Conservation (phyloP, 1,139 yeast genomes). For the Kurtzmaniella quercitrusa region DNA sequence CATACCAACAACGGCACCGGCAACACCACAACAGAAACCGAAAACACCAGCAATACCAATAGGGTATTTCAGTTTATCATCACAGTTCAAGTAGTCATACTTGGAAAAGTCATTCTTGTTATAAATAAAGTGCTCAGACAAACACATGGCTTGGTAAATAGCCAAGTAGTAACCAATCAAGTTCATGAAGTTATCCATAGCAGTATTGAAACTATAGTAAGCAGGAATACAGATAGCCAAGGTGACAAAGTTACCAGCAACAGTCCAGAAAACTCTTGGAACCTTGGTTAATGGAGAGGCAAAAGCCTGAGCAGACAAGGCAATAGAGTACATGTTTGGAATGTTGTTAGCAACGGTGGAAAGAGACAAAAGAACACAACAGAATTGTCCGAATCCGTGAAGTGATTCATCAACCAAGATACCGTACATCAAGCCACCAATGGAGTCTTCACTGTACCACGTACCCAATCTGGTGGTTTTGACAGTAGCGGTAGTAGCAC, state of each 20-base stretch:
- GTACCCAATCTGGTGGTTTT: conserved; percentile 39
- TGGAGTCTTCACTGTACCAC: conserved; percentile 48
- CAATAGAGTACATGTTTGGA: conserved; percentile 90
- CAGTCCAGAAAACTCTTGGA: conserved; percentile 82
- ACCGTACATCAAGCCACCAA: conserved; percentile 82
- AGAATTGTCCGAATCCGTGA: conserved; percentile 86
- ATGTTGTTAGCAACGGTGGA: conserved; percentile 87
- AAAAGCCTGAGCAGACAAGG: conserved; percentile 77
- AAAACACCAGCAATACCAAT: conserved; percentile 72
- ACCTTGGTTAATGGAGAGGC: conserved; percentile 68
- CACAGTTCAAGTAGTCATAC: conserved; percentile 62
- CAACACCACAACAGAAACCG: conserved; percentile 79
- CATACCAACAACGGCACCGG: conserved; percentile 86
- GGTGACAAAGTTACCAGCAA: conserved; percentile 68
- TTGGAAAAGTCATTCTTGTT: conserved; percentile 53
- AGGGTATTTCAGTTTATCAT: conserved; percentile 56
- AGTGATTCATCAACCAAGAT: conserved; percentile 74
- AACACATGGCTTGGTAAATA: conserved; percentile 67
- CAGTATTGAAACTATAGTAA: conserved; percentile 63
- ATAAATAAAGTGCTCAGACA: conserved; percentile 78
- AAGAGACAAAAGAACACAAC: conserved; percentile 76
- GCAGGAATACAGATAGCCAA: conserved; percentile 89
- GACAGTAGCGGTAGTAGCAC: conserved; percentile 52
- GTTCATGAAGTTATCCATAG: conserved; percentile 85
- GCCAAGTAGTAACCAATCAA: conserved; percentile 88